phyloP scores from a whole-genome alignment of 2,329 filamentous ascomycete species.

The Colletotrichum simmondsii region DNA sequence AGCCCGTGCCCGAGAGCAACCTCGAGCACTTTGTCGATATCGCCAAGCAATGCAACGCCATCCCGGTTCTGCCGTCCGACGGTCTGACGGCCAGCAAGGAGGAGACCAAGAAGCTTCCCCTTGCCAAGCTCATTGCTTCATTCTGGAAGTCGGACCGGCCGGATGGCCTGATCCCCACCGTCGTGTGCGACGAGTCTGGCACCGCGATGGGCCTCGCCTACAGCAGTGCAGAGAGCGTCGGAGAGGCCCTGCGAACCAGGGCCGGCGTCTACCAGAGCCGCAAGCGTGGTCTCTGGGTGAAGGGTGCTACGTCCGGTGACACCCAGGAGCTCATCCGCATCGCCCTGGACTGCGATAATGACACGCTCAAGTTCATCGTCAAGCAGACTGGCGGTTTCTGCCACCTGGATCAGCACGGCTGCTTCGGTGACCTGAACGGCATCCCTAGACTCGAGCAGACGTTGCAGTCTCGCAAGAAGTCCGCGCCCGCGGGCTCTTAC shows the following conservation, averaged over 20 bases:
- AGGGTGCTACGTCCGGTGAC: slow-evolving; percentile 94
- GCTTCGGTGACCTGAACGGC: slow-evolving; percentile 87
- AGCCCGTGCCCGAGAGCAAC: slow-evolving; percentile 57
- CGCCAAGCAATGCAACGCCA: slow-evolving; percentile 63
- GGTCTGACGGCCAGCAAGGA: slow-evolving; percentile 75
- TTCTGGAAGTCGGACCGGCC: slow-evolving; percentile 83
- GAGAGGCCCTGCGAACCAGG: slow-evolving; percentile 83
- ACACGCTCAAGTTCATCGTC: slow-evolving; percentile 91
- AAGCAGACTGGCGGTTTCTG: slow-evolving; percentile 94
- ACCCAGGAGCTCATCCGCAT: slow-evolving; percentile 89
- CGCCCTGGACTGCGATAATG: slow-evolving; percentile 90
- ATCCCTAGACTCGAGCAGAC: slow-evolving; percentile 90
- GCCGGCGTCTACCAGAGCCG: slow-evolving; percentile 94
- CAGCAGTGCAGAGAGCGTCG: slow-evolving; percentile 90
- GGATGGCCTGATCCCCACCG: slow-evolving; percentile 87
- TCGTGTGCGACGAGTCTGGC: slow-evolving; percentile 90
- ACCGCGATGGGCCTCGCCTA: slow-evolving; percentile 91
- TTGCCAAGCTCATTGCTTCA: slow-evolving; percentile 77
- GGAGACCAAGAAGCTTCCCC: slow-evolving; percentile 70
- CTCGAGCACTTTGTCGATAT: slow-evolving; percentile 59
- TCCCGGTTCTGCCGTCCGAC: slow-evolving; percentile 80
- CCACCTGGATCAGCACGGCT: slow-evolving; percentile 90
- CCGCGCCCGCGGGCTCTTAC: slow-evolving; percentile 90
- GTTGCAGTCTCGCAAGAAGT: slow-evolving; percentile 81
- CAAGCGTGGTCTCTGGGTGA: slow-evolving; percentile 96